Base-by-base conservation (phyloP, 768 basidiomycete genomes). In the Lentinula guzmanii region DNA sequence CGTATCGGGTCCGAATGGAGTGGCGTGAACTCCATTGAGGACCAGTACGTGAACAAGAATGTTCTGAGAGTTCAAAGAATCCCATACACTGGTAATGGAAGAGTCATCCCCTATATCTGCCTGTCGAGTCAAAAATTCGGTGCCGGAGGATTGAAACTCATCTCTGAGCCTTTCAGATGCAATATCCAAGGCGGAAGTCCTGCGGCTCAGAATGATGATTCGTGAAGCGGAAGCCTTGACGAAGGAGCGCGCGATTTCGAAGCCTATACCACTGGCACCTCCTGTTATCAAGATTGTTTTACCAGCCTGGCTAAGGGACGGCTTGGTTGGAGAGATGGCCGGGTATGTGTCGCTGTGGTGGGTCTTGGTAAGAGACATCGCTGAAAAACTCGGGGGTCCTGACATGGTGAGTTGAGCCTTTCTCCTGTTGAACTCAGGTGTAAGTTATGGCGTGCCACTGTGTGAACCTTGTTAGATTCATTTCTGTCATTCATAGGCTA, bases 181-280 rank as follows among this genome's bases (percentile, higher is more conserved):
- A 42, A 13, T 24, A 31, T 56, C 24, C 24, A 56, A 33, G 4
- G 41, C n/a, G 11, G 39, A 37, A n/a, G 5, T 28, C 41, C 41
- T 21, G 18, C 55, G 37, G 24, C 41, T 41, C 3, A 33, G 8
- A 24, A 56, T 56, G 24, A 56, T 31, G n/a, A 56, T 43, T 13
- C 55, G 41, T 18, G 55, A 10, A 13, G 55, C 55, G 13, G 55
- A 56, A 24, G 55, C 55, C 41, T 56, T 56, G 24, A 18, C 41
- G 24, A 56, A 56, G 43, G 55, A 56, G 21, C 55, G 55, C 5
- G 55, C 55, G n/a, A 56, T 56, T 31, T 56, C 55, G 5, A 56
- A 56, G 41, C 55, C 55, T 24, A 56, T 56, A 5, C 55, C 55
- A 43, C 41, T 41, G 13, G 21, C 55, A 15, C 28, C 55, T 13